Conservation (phyloP, 306 rosid species). For the Acacia acuminata region DNA sequence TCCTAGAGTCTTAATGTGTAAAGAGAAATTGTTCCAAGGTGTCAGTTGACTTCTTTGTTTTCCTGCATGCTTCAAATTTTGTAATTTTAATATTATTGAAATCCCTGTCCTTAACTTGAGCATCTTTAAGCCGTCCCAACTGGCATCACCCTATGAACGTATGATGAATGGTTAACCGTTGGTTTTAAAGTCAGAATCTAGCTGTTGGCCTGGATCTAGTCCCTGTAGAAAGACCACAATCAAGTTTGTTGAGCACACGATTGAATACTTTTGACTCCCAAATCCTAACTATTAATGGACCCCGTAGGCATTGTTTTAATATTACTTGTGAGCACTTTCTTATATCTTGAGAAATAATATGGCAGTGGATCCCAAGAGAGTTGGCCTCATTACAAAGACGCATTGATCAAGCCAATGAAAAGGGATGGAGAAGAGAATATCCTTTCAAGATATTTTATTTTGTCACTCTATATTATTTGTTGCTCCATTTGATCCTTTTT, state of each 20-base stretch:
- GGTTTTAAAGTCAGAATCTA: neutral
- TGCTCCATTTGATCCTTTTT: constrained; percentile 7
- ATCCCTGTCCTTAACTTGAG: neutral
- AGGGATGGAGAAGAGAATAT: constrained; percentile 94
- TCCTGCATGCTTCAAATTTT: constrained; percentile 8
- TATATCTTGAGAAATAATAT: constrained; percentile 23
- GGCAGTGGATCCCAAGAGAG: constrained; percentile 76
- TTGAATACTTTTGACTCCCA: constrained; percentile 1
- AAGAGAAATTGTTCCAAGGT: constrained; percentile 1
- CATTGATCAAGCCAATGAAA: constrained; percentile 83
- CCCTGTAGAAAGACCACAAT: neutral
- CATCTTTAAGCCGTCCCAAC: neutral
- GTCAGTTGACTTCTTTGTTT: constrained; percentile 12
- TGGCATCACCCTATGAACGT: neutral
- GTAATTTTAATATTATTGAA: constrained; percentile 1
- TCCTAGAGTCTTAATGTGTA: constrained; percentile 6
- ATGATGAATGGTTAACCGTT: neutral
- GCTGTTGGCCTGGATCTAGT: neutral
- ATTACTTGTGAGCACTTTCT: constrained; percentile 28
- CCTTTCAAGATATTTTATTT: constrained; percentile 44
- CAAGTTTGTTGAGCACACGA: neutral
- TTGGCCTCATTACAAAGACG: constrained; percentile 57
- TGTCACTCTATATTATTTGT: constrained; percentile 20
- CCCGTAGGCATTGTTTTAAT: neutral
- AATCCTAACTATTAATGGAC: neutral